These are phyloP conservation scores for Azolla pinnata DNA, from an alignment of 75 land plant genomes.

Conservation along the genomic window DNA sequence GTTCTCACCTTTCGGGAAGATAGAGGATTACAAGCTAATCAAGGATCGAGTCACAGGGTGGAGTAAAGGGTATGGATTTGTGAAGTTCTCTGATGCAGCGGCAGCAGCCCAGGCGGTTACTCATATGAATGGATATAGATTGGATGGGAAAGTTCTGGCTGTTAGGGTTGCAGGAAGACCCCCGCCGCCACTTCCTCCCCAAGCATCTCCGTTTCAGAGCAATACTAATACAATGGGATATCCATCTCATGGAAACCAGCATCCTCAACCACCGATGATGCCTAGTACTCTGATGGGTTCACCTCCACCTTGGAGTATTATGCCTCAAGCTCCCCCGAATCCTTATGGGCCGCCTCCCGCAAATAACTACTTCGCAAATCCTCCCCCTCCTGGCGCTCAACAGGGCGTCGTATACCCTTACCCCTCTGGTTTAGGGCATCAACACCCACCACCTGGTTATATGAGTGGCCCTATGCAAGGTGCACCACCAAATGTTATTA, in stretches of 20 bases:
- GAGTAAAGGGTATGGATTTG: conserved; percentile 54
- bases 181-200: conserved; percentile 43
- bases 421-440: background rate
- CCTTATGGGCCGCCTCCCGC: conserved; percentile 23
- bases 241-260: background rate
- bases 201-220: no score
- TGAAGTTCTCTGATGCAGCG: conserved; percentile 16
- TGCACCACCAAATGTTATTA: background rate
- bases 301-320: conserved; percentile 69
- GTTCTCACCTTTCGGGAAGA: conserved; percentile 38
- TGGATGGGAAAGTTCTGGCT: conserved; percentile 78
- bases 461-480: background rate
- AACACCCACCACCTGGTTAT: background rate
- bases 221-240: background rate
- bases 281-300: conserved; percentile 36
- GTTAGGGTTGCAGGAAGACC: conserved; percentile 91
- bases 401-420: background rate
- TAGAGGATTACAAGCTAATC: conserved; percentile 18
- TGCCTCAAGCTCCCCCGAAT: conserved; percentile 32
- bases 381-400: conserved; percentile 22
- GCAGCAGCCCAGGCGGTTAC: conserved; percentile 24
- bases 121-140: conserved; percentile 42
- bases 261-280: conserved; percentile 12
- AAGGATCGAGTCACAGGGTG: conserved; percentile 31
- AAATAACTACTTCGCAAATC: conserved; percentile 19